These are phyloP conservation scores for Leishmania guyanensis DNA, from an alignment of 208 protist genomes.

Conservation along the genomic window DNA sequence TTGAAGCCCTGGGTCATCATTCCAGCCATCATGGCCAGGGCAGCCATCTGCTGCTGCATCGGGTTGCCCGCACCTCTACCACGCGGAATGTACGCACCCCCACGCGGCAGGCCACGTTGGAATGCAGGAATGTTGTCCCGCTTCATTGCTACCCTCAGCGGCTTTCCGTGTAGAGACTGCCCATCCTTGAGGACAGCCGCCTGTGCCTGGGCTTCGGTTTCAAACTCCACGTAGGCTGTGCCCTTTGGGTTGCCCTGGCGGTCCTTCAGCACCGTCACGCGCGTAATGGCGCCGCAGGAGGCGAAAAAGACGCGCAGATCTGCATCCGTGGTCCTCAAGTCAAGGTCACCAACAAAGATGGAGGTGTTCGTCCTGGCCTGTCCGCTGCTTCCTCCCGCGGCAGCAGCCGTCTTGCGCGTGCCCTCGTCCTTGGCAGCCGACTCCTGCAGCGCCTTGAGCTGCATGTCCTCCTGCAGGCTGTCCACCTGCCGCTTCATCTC, in stretches of 20 bases:
- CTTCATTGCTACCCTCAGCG: conserved; percentile 83
- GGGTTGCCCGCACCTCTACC: conserved; percentile 31
- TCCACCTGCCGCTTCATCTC: conserved; percentile 83
- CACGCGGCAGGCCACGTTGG: conserved; percentile 55
- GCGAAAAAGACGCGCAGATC: conserved; percentile 94
- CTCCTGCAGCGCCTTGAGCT: conserved; percentile 82
- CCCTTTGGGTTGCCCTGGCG: conserved; percentile 92
- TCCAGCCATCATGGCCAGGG: conserved; percentile 79
- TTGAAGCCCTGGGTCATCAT: conserved; percentile 85
- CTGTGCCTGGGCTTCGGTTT: conserved; percentile 78
- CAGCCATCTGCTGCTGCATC: conserved; percentile 72
- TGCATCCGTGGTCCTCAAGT: conserved; percentile 84
- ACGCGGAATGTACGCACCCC: conserved; percentile 29
- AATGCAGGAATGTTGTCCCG: conserved; percentile 87
- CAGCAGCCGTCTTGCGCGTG: conserved; percentile 63
- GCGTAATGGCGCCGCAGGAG: conserved; percentile 85
- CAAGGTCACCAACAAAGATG: conserved; percentile 93
- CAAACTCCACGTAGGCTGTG: conserved; percentile 93
- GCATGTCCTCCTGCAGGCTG: conserved; percentile 84
- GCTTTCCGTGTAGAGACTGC: conserved; percentile 84
- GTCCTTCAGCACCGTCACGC: conserved; percentile 93
- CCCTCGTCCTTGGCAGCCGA: conserved; percentile 83
- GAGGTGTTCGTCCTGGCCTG: conserved; percentile 72
- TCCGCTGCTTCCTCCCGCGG: conserved; percentile 7
- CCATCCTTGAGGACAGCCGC: conserved; percentile 86